These are phyloP conservation scores for Onygenales sp. DNA, from an alignment of 2,329 filamentous ascomycete species.

Conservation along the genomic window DNA sequence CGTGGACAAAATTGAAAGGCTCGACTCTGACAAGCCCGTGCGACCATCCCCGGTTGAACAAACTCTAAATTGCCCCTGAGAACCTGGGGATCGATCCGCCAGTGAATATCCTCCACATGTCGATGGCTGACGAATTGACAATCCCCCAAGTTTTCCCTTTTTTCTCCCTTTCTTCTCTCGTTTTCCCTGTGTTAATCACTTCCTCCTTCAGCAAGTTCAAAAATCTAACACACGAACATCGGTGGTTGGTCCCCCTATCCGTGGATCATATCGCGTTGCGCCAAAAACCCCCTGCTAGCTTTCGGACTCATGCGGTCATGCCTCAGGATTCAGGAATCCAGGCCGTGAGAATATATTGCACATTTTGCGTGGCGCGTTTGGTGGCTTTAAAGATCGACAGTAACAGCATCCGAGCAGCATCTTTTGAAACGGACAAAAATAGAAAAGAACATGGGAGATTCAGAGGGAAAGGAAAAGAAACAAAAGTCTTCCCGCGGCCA, in stretches of 20 bases:
- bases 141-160: not conserved
- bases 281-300: too few relatives aligned
- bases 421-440: not conserved
- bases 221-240: too few relatives aligned
- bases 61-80: not conserved
- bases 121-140: not conserved
- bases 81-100: not conserved
- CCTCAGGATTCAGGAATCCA: not conserved
- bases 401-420: not conserved
- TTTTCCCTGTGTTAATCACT: too few relatives aligned
- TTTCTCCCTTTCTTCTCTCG: too few relatives aligned
- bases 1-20: too few relatives aligned
- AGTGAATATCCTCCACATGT: not conserved
- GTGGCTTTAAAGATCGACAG: not conserved
- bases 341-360: not conserved
- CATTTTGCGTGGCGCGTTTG: not conserved
- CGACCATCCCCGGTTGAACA: not conserved
- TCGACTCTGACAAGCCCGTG: too few relatives aligned
- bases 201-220: too few relatives aligned
- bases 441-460: too few relatives aligned
- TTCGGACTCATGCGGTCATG: not conserved
- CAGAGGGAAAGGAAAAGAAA: too few relatives aligned
- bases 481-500: too few relatives aligned
- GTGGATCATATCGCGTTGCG: too few relatives aligned
- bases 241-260: too few relatives aligned